Conservation (phyloP, 176 grass and related monocot species). For the Avena atlantica region DNA sequence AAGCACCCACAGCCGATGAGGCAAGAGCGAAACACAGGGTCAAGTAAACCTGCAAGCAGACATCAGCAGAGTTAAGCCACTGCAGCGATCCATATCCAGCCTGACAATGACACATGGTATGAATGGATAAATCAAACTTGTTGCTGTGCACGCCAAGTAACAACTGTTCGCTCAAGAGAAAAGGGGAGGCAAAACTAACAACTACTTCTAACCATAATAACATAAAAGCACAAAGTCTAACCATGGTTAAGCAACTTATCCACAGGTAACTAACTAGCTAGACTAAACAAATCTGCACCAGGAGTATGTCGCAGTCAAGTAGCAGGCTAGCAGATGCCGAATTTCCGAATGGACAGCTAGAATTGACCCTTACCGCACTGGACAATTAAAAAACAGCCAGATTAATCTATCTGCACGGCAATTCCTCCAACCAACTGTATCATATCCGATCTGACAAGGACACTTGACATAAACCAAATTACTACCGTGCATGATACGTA, state of each 20-base stretch:
- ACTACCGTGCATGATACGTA: not conserved
- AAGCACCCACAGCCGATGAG: constrained; percentile 80
- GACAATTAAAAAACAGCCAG: not conserved
- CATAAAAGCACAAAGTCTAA: not conserved
- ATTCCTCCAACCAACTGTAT: not conserved
- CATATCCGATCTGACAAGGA: not conserved
- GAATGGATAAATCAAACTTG: not conserved
- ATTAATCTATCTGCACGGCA: not conserved
- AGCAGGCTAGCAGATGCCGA: not conserved
- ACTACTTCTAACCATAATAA: not conserved
- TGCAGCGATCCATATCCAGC: not conserved
- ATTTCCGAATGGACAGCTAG: not conserved
- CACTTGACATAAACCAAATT: not conserved
- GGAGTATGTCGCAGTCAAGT: not conserved
- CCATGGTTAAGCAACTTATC: not conserved
- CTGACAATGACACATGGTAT: not conserved
- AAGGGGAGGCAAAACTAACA: not conserved
- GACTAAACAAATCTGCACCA: not conserved
- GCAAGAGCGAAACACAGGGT: constrained; percentile 79
- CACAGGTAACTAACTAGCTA: not conserved
- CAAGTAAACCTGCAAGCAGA: constrained; percentile 84
- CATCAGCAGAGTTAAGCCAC: not conserved
- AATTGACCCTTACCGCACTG: not conserved
- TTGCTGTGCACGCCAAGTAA: not conserved
- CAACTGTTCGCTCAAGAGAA: not conserved